A percentile compares a stretch with the other conserved stretches of the same genome.
These are phyloP conservation scores for Draba incana DNA, from an alignment of 345 rosid genomes.

Conservation along the genomic window DNA sequence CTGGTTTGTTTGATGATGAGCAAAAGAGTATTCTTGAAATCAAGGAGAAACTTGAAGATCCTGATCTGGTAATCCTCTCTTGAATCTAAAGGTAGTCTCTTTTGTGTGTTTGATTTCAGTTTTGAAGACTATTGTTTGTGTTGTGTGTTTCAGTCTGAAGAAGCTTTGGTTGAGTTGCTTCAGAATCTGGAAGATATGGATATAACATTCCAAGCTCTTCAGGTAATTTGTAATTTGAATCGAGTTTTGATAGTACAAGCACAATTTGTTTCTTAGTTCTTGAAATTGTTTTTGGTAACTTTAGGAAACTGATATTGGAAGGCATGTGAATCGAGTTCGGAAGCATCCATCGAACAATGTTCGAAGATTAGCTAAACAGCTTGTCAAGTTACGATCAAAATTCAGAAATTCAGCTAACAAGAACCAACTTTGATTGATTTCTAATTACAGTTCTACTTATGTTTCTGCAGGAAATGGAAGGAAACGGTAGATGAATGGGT, in stretches of 20 bases:
- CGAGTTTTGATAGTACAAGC: not conserved
- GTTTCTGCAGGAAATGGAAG: slow-evolving; percentile 81
- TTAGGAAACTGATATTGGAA: slow-evolving; percentile 39
- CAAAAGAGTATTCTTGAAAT: slow-evolving; percentile 80
- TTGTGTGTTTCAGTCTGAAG: slow-evolving; percentile 67
- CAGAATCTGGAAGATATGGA: slow-evolving; percentile 96
- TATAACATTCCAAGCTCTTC: slow-evolving; percentile 87
- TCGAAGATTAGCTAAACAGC: slow-evolving; percentile 77
- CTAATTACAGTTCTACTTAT: not conserved
- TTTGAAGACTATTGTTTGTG: slow-evolving; percentile 35
- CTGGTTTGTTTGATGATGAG: slow-evolving; percentile 94
- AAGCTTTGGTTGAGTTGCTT: slow-evolving; percentile 83
- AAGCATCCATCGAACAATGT: slow-evolving; percentile 79
- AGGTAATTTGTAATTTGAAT: slow-evolving; percentile 48
- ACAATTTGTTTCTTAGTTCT: slow-evolving; percentile 5
- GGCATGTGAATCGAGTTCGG: slow-evolving; percentile 67
- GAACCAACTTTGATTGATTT: not conserved
- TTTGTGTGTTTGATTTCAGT: slow-evolving; percentile 10
- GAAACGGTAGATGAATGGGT: slow-evolving; percentile 96
- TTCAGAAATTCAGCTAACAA: not conserved
- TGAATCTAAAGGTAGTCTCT: not conserved
- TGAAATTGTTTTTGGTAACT: slow-evolving; percentile 4
- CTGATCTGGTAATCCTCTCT: slow-evolving; percentile 64
- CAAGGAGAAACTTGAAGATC: slow-evolving; percentile 84
- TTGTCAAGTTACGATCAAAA: slow-evolving; percentile 51